Base-by-base conservation (phyloP, 202 grass and related monocot species). In the Panicum hallii region DNA sequence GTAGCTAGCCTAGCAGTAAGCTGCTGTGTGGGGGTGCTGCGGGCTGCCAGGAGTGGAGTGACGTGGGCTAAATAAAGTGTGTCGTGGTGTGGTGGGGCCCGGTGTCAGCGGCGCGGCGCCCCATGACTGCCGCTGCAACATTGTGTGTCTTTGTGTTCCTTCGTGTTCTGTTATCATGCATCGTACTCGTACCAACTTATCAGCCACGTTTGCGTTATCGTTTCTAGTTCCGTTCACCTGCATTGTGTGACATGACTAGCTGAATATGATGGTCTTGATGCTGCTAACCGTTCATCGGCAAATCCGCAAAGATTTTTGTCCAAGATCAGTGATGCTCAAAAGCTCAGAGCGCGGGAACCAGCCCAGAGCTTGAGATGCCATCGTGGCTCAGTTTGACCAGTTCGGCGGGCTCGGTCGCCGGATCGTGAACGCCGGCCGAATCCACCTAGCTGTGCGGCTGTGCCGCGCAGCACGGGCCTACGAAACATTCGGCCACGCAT, bases 81-180 rank as follows among this genome's bases (percentile, higher is more conserved):
- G 75, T 63, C 74, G 55, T n/a, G 34, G 74, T 78, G 83, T 26
- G 83, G 83, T 78, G 83, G 83, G 83, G 74, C 83, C 74, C 26
- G 36, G 65, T 60, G 83, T 60, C 83, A 71, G 74, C 11, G 83
- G 68, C 42, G n/a, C 61, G 9, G 70, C 9, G 61, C 26, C 78
- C 56, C 62, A 32, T 82, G 85, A 42, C 52, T 70, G 28, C 64
- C 41, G 52, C 67, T 41, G 50, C 53, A 43, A 72, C n/a, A 61
- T 30, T 30, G 53, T 49, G 38, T 7, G 9, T 32, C 5, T 48
- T 74, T 38, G n/a, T 30, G 23, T 55, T 80, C 30, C 7, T 68
- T 82, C 26, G 6, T 60, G 54, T 77, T 61, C 2, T 60, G 4
- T 23, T 19, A 12, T 48, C 44, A 6, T 82, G 85, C 63, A 30